Percentiles rank a stretch among this genome's conserved stretches.
Evolutionary conservation across 495 filamentous ascomycete genomes (phyloP).

Genomic region (Thozetella sp.): DNA sequence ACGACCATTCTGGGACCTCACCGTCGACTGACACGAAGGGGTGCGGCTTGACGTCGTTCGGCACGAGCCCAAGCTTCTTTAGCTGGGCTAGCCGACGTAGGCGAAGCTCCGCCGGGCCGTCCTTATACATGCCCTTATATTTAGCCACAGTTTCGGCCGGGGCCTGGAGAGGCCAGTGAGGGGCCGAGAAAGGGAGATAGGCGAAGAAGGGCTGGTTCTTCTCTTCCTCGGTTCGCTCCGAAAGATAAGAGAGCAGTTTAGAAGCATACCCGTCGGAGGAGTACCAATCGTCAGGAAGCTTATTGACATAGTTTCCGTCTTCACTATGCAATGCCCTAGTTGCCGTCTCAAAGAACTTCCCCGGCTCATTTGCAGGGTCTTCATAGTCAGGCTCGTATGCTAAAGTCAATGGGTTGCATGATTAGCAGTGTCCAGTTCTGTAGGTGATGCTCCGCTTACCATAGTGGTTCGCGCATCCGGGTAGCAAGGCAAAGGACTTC

Average conservation of each 20-base stretch:
- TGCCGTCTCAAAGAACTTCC: background rate
- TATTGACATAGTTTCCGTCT: slow-evolving; percentile 42
- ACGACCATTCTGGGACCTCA: slow-evolving; percentile 45
- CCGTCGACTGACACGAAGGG: slow-evolving; percentile 54
- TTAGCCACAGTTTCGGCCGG: slow-evolving; percentile 50
- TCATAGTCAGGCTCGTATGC: slow-evolving; percentile 26
- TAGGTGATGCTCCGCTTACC: slow-evolving; percentile 55
- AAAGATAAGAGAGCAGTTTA: slow-evolving; percentile 53
- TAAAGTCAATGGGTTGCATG: slow-evolving; percentile 20
- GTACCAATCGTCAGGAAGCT: slow-evolving; percentile 57
- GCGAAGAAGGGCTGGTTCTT: slow-evolving; percentile 60
- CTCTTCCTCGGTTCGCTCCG: slow-evolving; percentile 50
- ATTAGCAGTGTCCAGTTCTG: no score
- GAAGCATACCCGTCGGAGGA: slow-evolving; percentile 56
- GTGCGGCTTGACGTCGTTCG: slow-evolving; percentile 51
- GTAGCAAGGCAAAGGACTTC: slow-evolving; percentile 39
- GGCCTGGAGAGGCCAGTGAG: slow-evolving; percentile 64
- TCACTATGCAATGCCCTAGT: slow-evolving; percentile 51
- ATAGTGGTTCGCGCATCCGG: slow-evolving; percentile 59
- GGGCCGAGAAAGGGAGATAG: slow-evolving; percentile 61
- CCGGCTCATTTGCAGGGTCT: slow-evolving; percentile 19
- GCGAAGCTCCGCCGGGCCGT: slow-evolving; percentile 56
- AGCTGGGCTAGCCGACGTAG: slow-evolving; percentile 50
- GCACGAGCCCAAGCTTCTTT: slow-evolving; percentile 52
- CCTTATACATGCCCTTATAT: slow-evolving; percentile 58